Evolutionary conservation across 345 rosid genomes (phyloP).

Genomic region (Microthlaspi erraticum): DNA sequence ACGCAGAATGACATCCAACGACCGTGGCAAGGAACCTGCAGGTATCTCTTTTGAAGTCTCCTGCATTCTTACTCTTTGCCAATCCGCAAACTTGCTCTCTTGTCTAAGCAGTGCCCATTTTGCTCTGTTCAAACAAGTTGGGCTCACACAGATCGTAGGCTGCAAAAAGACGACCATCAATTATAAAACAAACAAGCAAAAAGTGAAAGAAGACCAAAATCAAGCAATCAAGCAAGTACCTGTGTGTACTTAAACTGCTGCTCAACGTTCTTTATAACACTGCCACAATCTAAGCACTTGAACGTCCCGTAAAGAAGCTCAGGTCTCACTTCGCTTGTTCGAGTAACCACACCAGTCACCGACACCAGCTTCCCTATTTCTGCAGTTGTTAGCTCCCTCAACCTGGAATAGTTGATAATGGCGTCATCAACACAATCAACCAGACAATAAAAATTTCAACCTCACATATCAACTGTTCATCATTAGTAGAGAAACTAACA

Average conservation of each 20-base stretch:
- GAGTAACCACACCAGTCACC: slow-evolving; percentile 89
- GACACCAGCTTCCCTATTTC: slow-evolving; percentile 94
- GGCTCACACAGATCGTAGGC: slow-evolving; percentile 84
- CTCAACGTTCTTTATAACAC: slow-evolving; percentile 78
- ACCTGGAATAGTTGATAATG: slow-evolving; percentile 40
- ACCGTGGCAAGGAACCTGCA: slow-evolving; percentile 94
- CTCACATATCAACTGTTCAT: neutral
- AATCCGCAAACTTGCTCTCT: slow-evolving; percentile 95
- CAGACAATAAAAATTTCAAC: neutral
- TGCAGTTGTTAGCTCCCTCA: slow-evolving; percentile 80
- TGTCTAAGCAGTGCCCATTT: slow-evolving; percentile 92
- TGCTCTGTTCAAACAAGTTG: slow-evolving; percentile 65
- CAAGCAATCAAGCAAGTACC: slow-evolving; percentile 51
- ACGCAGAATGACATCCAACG: slow-evolving; percentile 90
- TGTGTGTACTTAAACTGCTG: slow-evolving; percentile 96
- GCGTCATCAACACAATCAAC: slow-evolving; percentile 24
- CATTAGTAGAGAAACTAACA: neutral
- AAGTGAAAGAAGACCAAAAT: no score
- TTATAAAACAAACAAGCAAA: neutral
- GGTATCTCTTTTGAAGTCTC: slow-evolving; percentile 98
- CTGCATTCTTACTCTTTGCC: slow-evolving; percentile 99
- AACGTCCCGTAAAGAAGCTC: slow-evolving; percentile 93
- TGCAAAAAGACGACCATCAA: slow-evolving; percentile 39
- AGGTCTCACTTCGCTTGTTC: slow-evolving; percentile 96
- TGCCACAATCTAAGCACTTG: slow-evolving; percentile 85